Conservation (phyloP, 108 stramenopile species). For the Halocafeteria seosinensis region DNA sequence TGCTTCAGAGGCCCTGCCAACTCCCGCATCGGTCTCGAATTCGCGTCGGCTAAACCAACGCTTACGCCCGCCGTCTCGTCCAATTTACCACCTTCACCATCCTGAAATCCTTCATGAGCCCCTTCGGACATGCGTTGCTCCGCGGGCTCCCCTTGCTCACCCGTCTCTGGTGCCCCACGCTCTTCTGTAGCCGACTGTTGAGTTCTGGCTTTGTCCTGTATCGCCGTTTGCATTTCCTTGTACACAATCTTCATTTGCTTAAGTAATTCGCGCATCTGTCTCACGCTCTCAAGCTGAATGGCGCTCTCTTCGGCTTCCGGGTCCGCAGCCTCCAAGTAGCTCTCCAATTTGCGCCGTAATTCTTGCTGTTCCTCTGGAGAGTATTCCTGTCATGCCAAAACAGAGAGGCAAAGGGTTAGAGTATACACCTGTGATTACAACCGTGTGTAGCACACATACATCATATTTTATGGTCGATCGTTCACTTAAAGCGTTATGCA, state of each 20-base stretch:
- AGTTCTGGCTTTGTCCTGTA: not conserved
- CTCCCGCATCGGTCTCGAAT: too few species aligned
- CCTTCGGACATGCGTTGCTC: too few species aligned
- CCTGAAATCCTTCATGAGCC: too few species aligned
- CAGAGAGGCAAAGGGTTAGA: not conserved
- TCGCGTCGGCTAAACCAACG: too few species aligned
- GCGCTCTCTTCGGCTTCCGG: slow-evolving; percentile 16
- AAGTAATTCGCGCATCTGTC: slow-evolving; percentile 43
- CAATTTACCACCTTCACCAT: too few species aligned
- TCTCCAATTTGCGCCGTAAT: not conserved
- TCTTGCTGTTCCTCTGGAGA: slow-evolving; percentile 38
- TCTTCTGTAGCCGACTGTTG: too few species aligned
- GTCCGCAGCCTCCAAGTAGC: slow-evolving; percentile 4
- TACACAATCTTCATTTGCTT: not conserved
- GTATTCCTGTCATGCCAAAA: slow-evolving; percentile 13
- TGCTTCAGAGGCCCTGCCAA: too few species aligned
- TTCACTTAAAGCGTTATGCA: slow-evolving; percentile 47
- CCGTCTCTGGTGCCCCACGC: too few species aligned
- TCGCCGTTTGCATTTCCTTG: not conserved
- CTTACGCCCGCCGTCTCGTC: too few species aligned
- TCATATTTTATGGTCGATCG: slow-evolving; percentile 33
- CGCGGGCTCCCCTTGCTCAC: too few species aligned
- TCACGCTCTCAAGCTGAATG: slow-evolving; percentile 24
- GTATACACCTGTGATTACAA: not conserved
- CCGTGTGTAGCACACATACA: too few species aligned